These are phyloP conservation scores for Phlyctochytrium bullatum DNA, from an alignment of 192 early-diverging fungal genomes.

Conservation along the genomic window DNA sequence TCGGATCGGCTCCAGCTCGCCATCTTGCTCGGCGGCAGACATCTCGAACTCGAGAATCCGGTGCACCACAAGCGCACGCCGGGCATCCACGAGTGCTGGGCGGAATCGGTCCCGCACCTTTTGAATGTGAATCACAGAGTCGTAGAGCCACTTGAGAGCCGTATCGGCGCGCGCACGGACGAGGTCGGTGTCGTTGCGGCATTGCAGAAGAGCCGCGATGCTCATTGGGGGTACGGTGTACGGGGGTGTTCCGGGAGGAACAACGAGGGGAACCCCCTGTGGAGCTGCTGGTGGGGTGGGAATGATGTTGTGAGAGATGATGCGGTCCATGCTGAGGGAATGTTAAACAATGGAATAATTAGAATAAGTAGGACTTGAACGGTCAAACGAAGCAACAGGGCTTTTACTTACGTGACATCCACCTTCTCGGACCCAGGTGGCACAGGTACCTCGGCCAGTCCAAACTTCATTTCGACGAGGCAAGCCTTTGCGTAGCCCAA, in stretches of 20 bases:
- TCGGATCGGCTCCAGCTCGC: neutral
- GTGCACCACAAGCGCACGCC: neutral
- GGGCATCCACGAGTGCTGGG: neutral
- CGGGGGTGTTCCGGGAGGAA: too few relatives aligned
- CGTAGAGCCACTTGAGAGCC: neutral
- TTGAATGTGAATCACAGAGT: neutral
- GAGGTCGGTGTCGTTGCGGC: too few relatives aligned
- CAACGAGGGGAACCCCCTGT: too few relatives aligned
- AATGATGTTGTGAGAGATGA: neutral
- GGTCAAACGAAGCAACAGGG: neutral
- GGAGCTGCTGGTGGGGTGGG: neutral
- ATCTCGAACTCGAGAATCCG: neutral
- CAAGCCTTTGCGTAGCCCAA: neutral
- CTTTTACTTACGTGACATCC: neutral
- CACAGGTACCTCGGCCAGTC: neutral
- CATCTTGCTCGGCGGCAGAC: neutral
- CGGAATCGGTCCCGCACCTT: neutral
- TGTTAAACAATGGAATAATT: too few relatives aligned
- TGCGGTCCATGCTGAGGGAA: neutral
- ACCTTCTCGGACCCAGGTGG: neutral
- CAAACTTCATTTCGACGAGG: neutral
- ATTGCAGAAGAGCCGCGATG: too few relatives aligned
- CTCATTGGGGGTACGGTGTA: too few relatives aligned
- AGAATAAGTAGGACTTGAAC: too few relatives aligned
- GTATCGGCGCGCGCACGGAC: neutral